Evolutionary conservation across 2,329 filamentous ascomycete genomes (phyloP).

Genomic region (Penicillium thymicola): DNA sequence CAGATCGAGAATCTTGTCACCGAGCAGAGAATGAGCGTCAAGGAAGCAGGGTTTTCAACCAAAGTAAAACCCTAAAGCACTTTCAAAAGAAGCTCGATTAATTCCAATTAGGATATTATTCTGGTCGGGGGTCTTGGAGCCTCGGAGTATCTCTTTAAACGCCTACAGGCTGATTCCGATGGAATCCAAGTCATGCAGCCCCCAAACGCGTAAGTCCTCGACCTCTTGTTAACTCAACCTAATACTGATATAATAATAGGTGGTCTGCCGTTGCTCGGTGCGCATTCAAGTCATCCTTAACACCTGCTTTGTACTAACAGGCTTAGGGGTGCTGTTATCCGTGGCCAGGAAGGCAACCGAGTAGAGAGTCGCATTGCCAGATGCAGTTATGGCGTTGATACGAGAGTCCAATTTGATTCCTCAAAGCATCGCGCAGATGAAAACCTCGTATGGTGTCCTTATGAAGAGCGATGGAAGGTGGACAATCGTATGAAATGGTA

Average conservation of each 20-base stretch:
- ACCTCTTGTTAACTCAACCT: background rate
- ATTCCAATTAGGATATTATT: constrained; percentile 27
- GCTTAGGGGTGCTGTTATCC: constrained; percentile 24
- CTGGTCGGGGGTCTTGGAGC: constrained; percentile 42
- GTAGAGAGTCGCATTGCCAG: constrained; percentile 21
- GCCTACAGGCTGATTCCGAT: constrained; percentile 23
- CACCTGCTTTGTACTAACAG: background rate
- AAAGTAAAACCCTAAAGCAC: constrained; percentile 4
- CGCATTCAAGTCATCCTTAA: background rate
- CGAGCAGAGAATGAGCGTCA: constrained; percentile 17
- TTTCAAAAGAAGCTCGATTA: background rate
- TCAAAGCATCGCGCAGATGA: background rate
- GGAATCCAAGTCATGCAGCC: constrained; percentile 35
- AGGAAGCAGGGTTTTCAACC: background rate
- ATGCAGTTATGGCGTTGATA: constrained; percentile 15
- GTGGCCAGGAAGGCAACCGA: constrained; percentile 24
- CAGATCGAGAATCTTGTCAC: constrained; percentile 26
- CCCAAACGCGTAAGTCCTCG: constrained; percentile 22
- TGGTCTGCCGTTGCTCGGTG: constrained; percentile 30
- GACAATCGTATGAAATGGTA: constrained; percentile 17
- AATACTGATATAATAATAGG: constrained; percentile 3
- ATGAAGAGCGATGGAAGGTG: constrained; percentile 10
- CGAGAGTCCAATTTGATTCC: rapidly evolving
- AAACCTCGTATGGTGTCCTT: background rate
- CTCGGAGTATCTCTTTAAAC: constrained; percentile 35